Conservation (phyloP, 2,329 filamentous ascomycete genomes). For the Ophiocordyceps camponoti-rufipedis region DNA sequence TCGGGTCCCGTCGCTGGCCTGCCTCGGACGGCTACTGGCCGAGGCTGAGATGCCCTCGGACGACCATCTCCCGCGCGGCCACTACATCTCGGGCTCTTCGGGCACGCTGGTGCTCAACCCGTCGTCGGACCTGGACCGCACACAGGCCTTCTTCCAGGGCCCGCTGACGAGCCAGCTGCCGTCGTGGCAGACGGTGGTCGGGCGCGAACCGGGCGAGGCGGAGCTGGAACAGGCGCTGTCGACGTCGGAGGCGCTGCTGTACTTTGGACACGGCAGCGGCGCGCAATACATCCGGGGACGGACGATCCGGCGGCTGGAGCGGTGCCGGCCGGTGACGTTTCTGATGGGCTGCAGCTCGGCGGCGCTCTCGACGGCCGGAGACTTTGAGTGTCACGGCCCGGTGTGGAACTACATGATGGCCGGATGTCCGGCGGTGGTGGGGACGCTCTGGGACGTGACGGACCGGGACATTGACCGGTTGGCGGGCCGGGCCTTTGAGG, state of each 20-base stretch:
- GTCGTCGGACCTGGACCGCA: conserved; percentile 62
- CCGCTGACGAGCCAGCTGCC: conserved; percentile 44
- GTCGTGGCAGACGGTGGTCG: conserved; percentile 57
- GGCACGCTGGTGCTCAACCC: conserved; percentile 83
- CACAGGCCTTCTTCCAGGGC: conserved; percentile 55
- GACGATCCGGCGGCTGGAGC: conserved; percentile 60
- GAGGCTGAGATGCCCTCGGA: conserved; percentile 17
- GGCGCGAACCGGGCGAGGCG: conserved; percentile 52
- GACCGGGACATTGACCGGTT: conserved; percentile 95
- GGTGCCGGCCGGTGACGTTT: conserved; percentile 59
- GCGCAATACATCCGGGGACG: conserved; percentile 83
- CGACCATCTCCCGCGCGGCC: conserved; percentile 17
- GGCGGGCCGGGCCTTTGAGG: conserved; percentile 57
- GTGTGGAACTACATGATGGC: conserved; percentile 85
- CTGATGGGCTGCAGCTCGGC: conserved; percentile 92
- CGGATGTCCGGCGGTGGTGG: conserved; percentile 70
- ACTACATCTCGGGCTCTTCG: conserved; percentile 33
- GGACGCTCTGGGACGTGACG: conserved; percentile 94
- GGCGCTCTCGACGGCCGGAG: conserved; percentile 56
- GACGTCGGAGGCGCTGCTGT: conserved; percentile 57
- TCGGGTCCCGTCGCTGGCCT: conserved; percentile 71
- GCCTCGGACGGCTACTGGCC: conserved; percentile 57
- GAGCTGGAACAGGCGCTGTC: conserved; percentile 57
- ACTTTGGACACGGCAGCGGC: conserved; percentile 92
- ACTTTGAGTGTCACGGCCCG: conserved; percentile 81